Evolutionary conservation across 306 rosid genomes (phyloP).

Genomic region (Purshia tridentata): DNA sequence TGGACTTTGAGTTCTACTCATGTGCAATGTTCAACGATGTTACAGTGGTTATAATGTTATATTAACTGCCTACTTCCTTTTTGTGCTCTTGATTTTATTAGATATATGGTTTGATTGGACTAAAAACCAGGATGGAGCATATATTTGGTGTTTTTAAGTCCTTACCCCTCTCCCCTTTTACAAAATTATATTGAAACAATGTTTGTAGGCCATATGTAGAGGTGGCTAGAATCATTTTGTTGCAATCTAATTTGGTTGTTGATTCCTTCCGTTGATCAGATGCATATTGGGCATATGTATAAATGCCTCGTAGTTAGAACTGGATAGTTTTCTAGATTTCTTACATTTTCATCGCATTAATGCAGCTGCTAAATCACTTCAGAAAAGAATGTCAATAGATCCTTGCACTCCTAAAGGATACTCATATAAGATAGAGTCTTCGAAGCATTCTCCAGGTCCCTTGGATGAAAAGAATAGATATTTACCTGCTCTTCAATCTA

Average conservation of each 20-base stretch:
- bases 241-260: background rate
- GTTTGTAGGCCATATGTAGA: background rate
- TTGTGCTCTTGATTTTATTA: background rate
- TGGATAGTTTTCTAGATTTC: constrained; percentile 13
- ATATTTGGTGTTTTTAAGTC: background rate
- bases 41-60: background rate
- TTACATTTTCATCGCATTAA: constrained; percentile 34
- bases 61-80: background rate
- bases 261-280: background rate
- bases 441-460: constrained; percentile 54
- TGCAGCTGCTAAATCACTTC: constrained; percentile 66
- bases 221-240: background rate
- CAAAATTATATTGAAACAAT: background rate
- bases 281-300: background rate
- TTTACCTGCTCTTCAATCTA: constrained; percentile 50
- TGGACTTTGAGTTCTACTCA: background rate
- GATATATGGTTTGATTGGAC: background rate
- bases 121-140: background rate
- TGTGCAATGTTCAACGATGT: background rate
- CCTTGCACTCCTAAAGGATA: constrained; percentile 93
- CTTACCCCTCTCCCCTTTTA: background rate
- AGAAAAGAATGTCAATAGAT: constrained; percentile 47
- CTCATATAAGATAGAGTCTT: constrained; percentile 41
- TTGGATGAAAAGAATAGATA: constrained; percentile 32
- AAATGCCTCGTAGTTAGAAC: background rate